Evolutionary conservation across 1,284 basidiomycete species (phyloP).

Genomic region (Ceratobasidium sp.): DNA sequence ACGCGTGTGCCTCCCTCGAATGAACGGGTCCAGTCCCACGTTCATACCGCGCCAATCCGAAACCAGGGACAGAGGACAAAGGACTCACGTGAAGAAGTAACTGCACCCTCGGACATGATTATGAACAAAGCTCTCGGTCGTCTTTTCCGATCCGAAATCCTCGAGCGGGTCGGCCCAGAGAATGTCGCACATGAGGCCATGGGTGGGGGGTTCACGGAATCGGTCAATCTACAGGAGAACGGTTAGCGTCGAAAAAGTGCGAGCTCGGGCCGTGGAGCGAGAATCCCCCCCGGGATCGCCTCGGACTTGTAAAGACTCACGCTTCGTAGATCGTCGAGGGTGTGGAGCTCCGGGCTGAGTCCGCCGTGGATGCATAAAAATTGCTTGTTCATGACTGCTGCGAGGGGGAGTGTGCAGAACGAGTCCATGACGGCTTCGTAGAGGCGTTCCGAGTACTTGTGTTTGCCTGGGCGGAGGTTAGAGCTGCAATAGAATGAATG

Average conservation of each 20-base stretch:
- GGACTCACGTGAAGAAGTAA: conserved; percentile 90
- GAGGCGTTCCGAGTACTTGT: conserved; percentile 90
- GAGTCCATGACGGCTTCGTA: conserved; percentile 94
- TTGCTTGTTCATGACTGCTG: conserved; percentile 97
- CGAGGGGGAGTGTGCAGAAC: conserved; percentile 90
- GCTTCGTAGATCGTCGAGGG: conserved; percentile 84
- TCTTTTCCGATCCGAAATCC: conserved; percentile 92
- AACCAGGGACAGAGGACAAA: not conserved
- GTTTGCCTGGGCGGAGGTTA: conserved; percentile 68
- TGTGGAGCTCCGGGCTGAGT: conserved; percentile 87
- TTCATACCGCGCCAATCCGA: no score
- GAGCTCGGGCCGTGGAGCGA: not conserved
- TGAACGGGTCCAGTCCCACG: no score
- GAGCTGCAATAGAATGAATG: conserved; percentile 13
- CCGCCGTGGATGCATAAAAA: conserved; percentile 96
- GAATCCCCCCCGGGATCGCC: no score
- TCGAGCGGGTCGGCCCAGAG: conserved; percentile 95
- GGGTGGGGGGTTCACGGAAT: conserved; percentile 93
- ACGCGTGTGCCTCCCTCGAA: no score
- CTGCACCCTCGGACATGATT: conserved; percentile 96
- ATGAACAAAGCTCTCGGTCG: conserved; percentile 83
- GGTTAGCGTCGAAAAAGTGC: not conserved
- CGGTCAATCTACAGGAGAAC: conserved; percentile 75
- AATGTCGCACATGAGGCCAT: conserved; percentile 94
- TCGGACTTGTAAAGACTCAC: conserved; percentile 53